Percentiles rank a stretch among this genome's conserved stretches.
Conservation (phyloP, 1,139 yeast species). For the Zygosaccharomyces pseudobailii region DNA sequence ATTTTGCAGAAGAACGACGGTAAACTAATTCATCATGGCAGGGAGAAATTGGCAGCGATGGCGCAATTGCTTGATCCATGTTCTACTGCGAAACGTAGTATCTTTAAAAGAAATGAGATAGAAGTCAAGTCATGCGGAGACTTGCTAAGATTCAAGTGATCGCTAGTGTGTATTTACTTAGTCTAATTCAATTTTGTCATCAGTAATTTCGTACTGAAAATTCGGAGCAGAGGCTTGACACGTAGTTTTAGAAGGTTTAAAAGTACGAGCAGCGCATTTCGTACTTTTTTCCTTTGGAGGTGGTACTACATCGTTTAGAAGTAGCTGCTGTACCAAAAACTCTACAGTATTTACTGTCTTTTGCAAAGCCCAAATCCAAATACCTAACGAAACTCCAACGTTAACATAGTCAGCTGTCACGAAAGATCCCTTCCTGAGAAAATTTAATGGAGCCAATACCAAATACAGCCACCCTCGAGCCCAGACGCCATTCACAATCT, state of each 20-base stretch:
- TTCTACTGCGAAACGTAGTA: constrained; percentile 9
- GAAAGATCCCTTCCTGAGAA: constrained; percentile 9
- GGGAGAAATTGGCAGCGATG: constrained; percentile 18
- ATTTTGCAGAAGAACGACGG: constrained; percentile 14
- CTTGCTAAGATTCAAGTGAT: constrained; percentile 18
- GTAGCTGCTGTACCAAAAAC: constrained; percentile 20
- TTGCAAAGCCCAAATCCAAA: constrained; percentile 34
- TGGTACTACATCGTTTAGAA: constrained; percentile 6
- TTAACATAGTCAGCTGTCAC: constrained; percentile 9
- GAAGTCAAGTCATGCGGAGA: constrained; percentile 22
- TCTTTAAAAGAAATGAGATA: constrained; percentile 19
- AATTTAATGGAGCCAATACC: constrained; percentile 26
- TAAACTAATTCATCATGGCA: constrained; percentile 14
- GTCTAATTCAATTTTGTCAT: constrained; percentile 15
- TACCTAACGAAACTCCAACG: constrained; percentile 32
- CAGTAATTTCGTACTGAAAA: constrained; percentile 8
- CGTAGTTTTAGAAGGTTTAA: neutral
- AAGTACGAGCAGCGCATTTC: too few species aligned
- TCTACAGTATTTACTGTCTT: constrained; percentile 26
- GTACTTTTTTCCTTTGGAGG: neutral
- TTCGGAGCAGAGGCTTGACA: neutral
- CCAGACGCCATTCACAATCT: constrained; percentile 26
- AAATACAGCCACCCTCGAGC: constrained; percentile 31
- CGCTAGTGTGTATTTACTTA: constrained; percentile 3
- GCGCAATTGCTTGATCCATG: constrained; percentile 13